Base-by-base conservation (phyloP, 2,329 filamentous ascomycete genomes). In the Colletotrichum liaoningense region DNA sequence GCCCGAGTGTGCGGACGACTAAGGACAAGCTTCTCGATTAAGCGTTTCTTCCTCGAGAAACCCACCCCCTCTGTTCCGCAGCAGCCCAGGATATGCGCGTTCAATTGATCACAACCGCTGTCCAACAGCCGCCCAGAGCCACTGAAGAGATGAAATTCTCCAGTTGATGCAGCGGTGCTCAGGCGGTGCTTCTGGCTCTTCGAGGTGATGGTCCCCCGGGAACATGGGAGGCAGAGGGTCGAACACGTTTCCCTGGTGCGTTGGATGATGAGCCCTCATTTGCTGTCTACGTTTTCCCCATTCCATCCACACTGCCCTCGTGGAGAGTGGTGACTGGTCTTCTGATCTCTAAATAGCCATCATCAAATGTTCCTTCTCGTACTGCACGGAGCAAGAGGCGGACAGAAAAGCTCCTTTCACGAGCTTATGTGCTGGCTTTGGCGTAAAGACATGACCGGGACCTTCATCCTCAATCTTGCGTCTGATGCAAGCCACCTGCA, bases 21-120 rank as follows among this genome's bases (percentile, higher is more conserved):
- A 65, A 69, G 60, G 70, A 73, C 66, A 73, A 73, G 70, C 70
- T 73, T 73, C 66, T 73, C 42, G 22, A 62, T 70, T 65, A 62
- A 60, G 70, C 55, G 54, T 59, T 68, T 59, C 42, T 59, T 57
- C 24, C 57, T 28, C 38, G 54, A 63, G 52, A 35, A 38, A 16
- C n/a, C 59, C 49, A 30, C 65, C 54, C 28, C 55, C 46, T 69
- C 59, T 64, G 5, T 56, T 55, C 54, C 22, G 66, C 11, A 33
- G 30, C 42, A 26, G 30, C 42, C n/a, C 14, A 52, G 65, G 49
- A 68, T 72, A 42, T 68, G 57, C 58, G 57, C 35, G 57, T 59
- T 58, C 52, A 28, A 62, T 46, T 49, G 22, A 55, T 55, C 57
- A 30, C 14, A 30, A 38, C 26, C 19, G 57, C 49, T 57, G 22